These are phyloP conservation scores for Zelopaecilomyces penicillatus DNA, from an alignment of 2,329 filamentous ascomycete genomes.

Conservation along the genomic window DNA sequence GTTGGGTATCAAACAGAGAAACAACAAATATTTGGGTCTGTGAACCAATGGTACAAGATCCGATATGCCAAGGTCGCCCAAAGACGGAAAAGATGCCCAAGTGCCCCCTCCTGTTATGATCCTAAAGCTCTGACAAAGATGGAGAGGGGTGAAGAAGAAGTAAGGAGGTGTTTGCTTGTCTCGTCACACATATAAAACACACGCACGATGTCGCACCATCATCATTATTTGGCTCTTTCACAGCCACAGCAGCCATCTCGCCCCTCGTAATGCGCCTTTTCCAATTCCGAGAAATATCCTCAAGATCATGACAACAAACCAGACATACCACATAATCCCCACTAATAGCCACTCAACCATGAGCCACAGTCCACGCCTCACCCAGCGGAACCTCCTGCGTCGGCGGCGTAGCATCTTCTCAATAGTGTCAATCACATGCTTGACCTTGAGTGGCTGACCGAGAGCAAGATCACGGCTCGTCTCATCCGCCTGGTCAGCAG, in stretches of 20 bases:
- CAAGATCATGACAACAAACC: slow-evolving; percentile 76
- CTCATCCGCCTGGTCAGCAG: slow-evolving; percentile 72
- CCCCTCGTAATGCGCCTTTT: slow-evolving; percentile 47
- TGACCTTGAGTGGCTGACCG: slow-evolving; percentile 69
- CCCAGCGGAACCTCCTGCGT: slow-evolving; percentile 60
- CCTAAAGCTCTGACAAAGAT: no score
- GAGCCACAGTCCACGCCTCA: slow-evolving; percentile 69
- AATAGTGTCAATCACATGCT: slow-evolving; percentile 70
- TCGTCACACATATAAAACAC: no score
- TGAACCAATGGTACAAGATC: neutral
- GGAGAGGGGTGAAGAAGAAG: no score
- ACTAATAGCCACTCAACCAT: slow-evolving; percentile 81
- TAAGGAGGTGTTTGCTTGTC: no score
- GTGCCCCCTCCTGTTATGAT: no score
- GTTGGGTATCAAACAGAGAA: slow-evolving; percentile 5
- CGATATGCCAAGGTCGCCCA: neutral
- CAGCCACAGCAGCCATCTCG: slow-evolving; percentile 82
- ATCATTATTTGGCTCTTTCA: slow-evolving; percentile 24
- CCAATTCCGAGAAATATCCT: slow-evolving; percentile 57
- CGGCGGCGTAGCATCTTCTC: slow-evolving; percentile 66
- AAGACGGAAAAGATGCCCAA: no score
- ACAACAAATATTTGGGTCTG: neutral
- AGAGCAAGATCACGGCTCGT: slow-evolving; percentile 68
- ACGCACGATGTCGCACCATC: no score
- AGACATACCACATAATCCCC: slow-evolving; percentile 88